phyloP scores from a whole-genome alignment of 176 grass and related monocot species.

The Bromus sterilis region DNA sequence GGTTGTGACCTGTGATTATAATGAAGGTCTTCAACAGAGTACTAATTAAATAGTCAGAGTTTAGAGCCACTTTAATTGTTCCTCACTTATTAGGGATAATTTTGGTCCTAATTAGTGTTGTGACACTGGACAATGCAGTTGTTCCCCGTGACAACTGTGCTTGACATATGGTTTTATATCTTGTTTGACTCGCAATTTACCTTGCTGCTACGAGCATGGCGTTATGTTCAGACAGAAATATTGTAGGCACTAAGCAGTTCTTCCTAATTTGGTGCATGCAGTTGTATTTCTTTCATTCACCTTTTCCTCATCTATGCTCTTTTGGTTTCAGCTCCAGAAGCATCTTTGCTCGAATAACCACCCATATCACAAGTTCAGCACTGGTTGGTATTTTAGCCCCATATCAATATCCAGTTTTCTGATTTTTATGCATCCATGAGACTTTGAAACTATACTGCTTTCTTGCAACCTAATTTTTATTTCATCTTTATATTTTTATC shows the following conservation, averaged over 20 bases:
- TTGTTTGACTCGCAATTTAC: neutral
- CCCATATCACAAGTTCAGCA: conserved; percentile 96
- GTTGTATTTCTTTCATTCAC: neutral
- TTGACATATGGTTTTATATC: neutral
- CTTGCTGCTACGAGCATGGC: neutral
- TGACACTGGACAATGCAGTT: neutral
- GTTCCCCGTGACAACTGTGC: neutral
- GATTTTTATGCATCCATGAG: neutral
- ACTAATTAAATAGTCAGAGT: neutral
- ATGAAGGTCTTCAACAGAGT: neutral
- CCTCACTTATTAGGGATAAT: neutral
- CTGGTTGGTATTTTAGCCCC: conserved; percentile 48
- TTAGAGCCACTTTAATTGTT: neutral
- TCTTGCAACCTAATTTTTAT: neutral
- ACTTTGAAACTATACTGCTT: conserved; percentile 6
- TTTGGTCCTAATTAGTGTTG: neutral
- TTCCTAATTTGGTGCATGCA: neutral
- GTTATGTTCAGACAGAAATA: neutral
- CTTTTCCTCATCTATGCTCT: conserved; percentile 12
- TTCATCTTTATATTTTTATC: conserved; percentile 8
- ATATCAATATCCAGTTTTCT: neutral
- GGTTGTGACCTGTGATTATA: neutral
- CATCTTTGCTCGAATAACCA: conserved; percentile 77
- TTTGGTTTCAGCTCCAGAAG: conserved; percentile 82
- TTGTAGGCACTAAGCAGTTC: neutral